phyloP scores from a whole-genome alignment of 2,329 filamentous ascomycete genomes.

The Aureobasidium subglaciale region DNA sequence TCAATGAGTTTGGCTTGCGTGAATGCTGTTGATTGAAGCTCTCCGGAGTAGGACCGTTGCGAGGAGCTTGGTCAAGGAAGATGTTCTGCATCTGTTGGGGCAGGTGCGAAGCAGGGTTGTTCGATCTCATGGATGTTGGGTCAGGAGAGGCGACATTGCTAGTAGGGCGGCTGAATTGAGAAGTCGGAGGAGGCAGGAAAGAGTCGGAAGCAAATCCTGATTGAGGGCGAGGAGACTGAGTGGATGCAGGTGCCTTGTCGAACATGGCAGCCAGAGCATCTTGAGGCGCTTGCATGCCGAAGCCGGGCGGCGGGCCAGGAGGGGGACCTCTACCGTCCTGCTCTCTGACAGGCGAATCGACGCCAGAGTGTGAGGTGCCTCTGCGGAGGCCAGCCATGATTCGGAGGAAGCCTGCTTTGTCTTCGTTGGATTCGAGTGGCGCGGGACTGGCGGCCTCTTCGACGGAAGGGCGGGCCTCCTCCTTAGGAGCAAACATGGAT shows the following conservation, averaged over 20 bases:
- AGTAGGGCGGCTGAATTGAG: slow-evolving; percentile 3
- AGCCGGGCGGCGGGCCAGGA: neutral
- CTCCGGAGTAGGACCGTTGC: slow-evolving; percentile 14
- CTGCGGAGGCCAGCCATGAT: slow-evolving; percentile 74
- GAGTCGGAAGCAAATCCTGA: slow-evolving; percentile 5
- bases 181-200: slow-evolving; percentile 6
- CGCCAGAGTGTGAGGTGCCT: slow-evolving; percentile 29
- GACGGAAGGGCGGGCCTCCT: slow-evolving; percentile 22
- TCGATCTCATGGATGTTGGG: neutral
- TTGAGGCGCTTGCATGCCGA: neutral
- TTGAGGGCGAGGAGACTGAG: slow-evolving; percentile 9
- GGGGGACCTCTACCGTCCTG: slow-evolving; percentile 15
- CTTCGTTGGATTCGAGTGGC: slow-evolving; percentile 46
- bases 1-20: slow-evolving; percentile 40
- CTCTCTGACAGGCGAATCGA: slow-evolving; percentile 9
- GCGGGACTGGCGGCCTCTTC: slow-evolving; percentile 17
- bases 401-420: slow-evolving; percentile 79
- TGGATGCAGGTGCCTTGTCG: slow-evolving; percentile 8
- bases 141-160: slow-evolving; percentile 13
- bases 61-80: slow-evolving; percentile 14
- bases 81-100: slow-evolving; percentile 12
- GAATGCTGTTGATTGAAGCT: slow-evolving; percentile 28
- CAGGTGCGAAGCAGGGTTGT: slow-evolving; percentile 5
- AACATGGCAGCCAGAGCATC: slow-evolving; percentile 14
- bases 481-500: slow-evolving; percentile 53